These are phyloP conservation scores for Globisporangium irregulare DNA, from an alignment of 352 stramenopile species.

Conservation along the genomic window DNA sequence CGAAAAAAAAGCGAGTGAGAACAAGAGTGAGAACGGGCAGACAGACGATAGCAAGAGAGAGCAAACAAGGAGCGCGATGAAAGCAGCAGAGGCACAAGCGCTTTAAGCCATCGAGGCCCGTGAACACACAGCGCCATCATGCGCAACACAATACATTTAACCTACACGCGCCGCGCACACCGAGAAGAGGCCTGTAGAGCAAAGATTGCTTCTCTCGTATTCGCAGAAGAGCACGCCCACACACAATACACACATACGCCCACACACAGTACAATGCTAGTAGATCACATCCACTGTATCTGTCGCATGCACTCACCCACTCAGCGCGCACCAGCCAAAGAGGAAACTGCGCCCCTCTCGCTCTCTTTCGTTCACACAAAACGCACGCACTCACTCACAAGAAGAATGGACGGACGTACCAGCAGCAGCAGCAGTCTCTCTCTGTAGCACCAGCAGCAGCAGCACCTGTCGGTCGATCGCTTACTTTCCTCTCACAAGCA, in stretches of 20 bases:
- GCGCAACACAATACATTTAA: not conserved
- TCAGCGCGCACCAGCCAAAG: not conserved
- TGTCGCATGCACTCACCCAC: not conserved
- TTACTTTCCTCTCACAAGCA: not conserved
- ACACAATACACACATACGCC: not conserved
- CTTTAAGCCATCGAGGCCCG: not conserved
- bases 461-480: not conserved
- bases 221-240: not conserved
- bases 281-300: not conserved
- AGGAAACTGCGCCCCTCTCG: not conserved
- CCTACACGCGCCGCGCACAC: not conserved
- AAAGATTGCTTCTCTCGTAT: conserved; percentile 5
- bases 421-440: not conserved
- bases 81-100: not conserved
- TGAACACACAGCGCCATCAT: not conserved
- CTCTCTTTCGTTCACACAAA: not conserved
- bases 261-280: not conserved
- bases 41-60: not conserved
- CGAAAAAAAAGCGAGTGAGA: not conserved
- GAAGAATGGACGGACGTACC: not conserved
- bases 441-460: not conserved
- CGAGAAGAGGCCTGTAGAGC: not conserved
- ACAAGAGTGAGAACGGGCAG: not conserved
- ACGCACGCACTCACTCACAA: not conserved
- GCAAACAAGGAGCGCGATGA: too few species aligned